These are phyloP conservation scores for Mycosphaerella sp. DNA, from an alignment of 2,329 filamentous ascomycete genomes.

Conservation along the genomic window DNA sequence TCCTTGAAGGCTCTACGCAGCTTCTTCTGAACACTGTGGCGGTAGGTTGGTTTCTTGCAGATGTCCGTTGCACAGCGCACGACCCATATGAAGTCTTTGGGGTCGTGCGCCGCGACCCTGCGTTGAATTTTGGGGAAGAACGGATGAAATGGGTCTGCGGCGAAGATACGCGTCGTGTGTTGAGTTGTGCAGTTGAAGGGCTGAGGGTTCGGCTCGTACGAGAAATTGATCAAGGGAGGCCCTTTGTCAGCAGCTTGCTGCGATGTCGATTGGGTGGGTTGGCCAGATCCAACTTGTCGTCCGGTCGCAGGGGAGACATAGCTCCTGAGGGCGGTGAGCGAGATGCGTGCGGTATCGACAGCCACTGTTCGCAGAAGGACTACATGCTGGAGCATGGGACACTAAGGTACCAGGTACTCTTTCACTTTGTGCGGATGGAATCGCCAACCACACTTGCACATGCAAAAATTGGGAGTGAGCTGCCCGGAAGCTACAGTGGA, in stretches of 20 bases:
- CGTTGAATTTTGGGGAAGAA: slow-evolving; percentile 32
- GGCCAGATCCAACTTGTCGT: background rate
- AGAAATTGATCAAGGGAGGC: slow-evolving; percentile 14
- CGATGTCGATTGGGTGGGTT: background rate
- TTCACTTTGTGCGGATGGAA: background rate
- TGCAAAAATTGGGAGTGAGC: background rate
- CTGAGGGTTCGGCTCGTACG: slow-evolving; percentile 20
- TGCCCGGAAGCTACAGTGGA: background rate
- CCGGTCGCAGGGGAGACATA: background rate
- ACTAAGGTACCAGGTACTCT: background rate
- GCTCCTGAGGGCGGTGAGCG: background rate
- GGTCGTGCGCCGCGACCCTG: slow-evolving; percentile 23
- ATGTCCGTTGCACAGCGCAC: slow-evolving; percentile 33
- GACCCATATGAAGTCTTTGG: slow-evolving; percentile 45
- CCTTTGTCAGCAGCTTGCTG: background rate
- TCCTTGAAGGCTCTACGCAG: slow-evolving; percentile 41
- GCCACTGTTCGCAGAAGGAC: background rate
- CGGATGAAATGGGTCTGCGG: slow-evolving; percentile 26
- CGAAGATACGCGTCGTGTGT: slow-evolving; percentile 19
- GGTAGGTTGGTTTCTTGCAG: slow-evolving; percentile 40
- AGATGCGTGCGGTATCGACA: background rate
- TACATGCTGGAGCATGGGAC: slow-evolving; percentile 1
- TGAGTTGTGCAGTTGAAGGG: slow-evolving; percentile 29
- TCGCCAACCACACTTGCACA: background rate
- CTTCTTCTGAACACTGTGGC: slow-evolving; percentile 42